Evolutionary conservation across 2,329 filamentous ascomycete species (phyloP), one percentile per base, ranked within the genome.

Genomic region (Teratosphaeria viscida): DNA sequence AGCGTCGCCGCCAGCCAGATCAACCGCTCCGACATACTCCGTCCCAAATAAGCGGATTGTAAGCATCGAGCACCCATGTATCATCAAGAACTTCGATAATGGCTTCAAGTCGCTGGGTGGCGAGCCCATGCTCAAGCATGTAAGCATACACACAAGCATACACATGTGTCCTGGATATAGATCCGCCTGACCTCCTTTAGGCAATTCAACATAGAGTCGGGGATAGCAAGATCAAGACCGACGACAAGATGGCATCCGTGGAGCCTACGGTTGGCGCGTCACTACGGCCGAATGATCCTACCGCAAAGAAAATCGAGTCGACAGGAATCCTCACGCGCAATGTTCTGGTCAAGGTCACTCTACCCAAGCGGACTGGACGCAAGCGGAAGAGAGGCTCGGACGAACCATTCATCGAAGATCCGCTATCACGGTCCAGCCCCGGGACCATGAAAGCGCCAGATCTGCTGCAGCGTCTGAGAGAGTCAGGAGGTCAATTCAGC

Each of bases 281-380:
- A 66, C 78, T 97, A 58, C 85, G 89, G 26, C 89, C 88, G 27
- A 83, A 90, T 64, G 90, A 95, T 72, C 86, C 87, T 2, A 85
- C 90, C 68, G 85, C 88, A 67, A 87, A 88, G 66, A 89, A 89
- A 8, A 78, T 96, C 62, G 79, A 87, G 65, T 96, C 92, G 7
- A 85, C 86, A 52, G 88, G 87, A 69, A 83, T 86, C 35, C 76
- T 83, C 23, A 88, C 90, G 10, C 89, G 91, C 70, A 95, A 96
- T 69, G 77, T 97, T 23, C 80, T 97, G 23, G 79, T 99, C 57
- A 92, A 91, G 71, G 81, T 99, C 59, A 91, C 87, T 0, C 84
- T 97, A 0, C 92, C 94, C 0, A 94, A 86, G 72, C 81, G 90
- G 59, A 96, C 91, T 2, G 92, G 92, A 2, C 83, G 90, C 61